Percentiles rank a stretch among this genome's conserved stretches.
These are phyloP conservation scores for Thelonectria blattea DNA, from an alignment of 2,329 filamentous ascomycete genomes.

Conservation along the genomic window DNA sequence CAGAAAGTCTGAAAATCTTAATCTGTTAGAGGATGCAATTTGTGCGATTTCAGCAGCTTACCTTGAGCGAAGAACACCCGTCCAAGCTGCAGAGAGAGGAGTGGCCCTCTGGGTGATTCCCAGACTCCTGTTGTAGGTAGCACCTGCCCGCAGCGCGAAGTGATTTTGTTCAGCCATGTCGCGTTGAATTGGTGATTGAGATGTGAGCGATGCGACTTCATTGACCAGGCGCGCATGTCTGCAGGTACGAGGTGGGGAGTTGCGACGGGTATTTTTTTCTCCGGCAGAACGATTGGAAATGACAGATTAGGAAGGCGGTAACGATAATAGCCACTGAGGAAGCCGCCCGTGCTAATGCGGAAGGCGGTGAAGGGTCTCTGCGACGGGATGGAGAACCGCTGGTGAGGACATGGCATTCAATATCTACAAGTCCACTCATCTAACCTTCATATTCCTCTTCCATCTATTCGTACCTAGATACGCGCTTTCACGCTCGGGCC, in stretches of 20 bases:
- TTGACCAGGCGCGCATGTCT: slow-evolving; percentile 23
- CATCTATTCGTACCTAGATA: not conserved
- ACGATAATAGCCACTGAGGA: not conserved
- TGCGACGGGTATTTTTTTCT: slow-evolving; percentile 34
- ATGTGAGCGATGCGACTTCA: slow-evolving; percentile 13
- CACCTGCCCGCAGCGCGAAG: slow-evolving; percentile 40
- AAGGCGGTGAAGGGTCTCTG: slow-evolving; percentile 31
- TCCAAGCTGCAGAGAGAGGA: slow-evolving; percentile 46
- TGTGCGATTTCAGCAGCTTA: slow-evolving; percentile 26
- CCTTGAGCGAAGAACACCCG: slow-evolving; percentile 49
- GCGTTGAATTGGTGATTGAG: not conserved
- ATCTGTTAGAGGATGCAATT: slow-evolving; percentile 20
- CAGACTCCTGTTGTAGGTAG: slow-evolving; percentile 44
- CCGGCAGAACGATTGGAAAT: slow-evolving; percentile 28
- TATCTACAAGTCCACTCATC: too few species aligned
- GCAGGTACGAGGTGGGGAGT: slow-evolving; percentile 24
- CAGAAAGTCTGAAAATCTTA: slow-evolving; percentile 86
- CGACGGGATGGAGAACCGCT: not conserved
- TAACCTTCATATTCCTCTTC: not conserved
- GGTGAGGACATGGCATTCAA: too few species aligned
- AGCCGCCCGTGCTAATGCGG: slow-evolving; percentile 5
- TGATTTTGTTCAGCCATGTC: slow-evolving; percentile 43
- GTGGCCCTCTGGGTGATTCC: slow-evolving; percentile 50
- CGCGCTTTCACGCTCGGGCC: slow-evolving; percentile 20
- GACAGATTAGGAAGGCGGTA: slow-evolving; percentile 27